A percentile compares a stretch with the other conserved stretches of the same genome.
phyloP scores from a whole-genome alignment of 108 stramenopile genomes.

The Bacterosira constricta region DNA sequence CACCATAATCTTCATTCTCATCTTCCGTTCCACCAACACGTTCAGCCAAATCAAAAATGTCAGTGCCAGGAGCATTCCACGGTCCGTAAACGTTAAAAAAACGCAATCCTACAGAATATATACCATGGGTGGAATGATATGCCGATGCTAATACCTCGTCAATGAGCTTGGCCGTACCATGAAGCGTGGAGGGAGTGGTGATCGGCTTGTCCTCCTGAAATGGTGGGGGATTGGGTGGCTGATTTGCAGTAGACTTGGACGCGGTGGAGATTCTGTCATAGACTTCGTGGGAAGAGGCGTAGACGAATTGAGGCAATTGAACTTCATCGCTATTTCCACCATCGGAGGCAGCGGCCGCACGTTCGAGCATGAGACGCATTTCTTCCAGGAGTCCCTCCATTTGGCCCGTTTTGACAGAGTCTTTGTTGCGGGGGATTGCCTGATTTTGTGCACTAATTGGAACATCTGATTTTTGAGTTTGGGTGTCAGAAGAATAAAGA shows the following conservation, averaged over 20 bases:
- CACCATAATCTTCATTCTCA: not conserved
- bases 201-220: conserved; percentile 70
- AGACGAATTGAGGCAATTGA: conserved; percentile 58
- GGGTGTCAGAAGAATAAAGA: no score
- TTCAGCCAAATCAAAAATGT: conserved; percentile 81
- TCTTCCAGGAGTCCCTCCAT: conserved; percentile 85
- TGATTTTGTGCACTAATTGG: conserved; percentile 36
- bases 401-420: conserved; percentile 67
- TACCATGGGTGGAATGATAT: conserved; percentile 71
- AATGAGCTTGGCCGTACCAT: conserved; percentile 76
- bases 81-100: conserved; percentile 92
- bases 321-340: not conserved
- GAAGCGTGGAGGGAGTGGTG: conserved; percentile 64
- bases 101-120: conserved; percentile 78
- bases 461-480: conserved; percentile 6
- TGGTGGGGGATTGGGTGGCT: conserved; percentile 41
- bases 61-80: conserved; percentile 75
- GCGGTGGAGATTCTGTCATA: conserved; percentile 39
- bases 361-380: conserved; percentile 30
- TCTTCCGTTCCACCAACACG: conserved; percentile 19
- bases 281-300: conserved; percentile 53
- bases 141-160: conserved; percentile 79
- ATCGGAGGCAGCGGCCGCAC: conserved; percentile 18
- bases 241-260: conserved; percentile 29
- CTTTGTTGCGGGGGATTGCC: conserved; percentile 68